phyloP scores from a whole-genome alignment of 2,329 filamentous ascomycete genomes.

The Sporothrix brasiliensis region DNA sequence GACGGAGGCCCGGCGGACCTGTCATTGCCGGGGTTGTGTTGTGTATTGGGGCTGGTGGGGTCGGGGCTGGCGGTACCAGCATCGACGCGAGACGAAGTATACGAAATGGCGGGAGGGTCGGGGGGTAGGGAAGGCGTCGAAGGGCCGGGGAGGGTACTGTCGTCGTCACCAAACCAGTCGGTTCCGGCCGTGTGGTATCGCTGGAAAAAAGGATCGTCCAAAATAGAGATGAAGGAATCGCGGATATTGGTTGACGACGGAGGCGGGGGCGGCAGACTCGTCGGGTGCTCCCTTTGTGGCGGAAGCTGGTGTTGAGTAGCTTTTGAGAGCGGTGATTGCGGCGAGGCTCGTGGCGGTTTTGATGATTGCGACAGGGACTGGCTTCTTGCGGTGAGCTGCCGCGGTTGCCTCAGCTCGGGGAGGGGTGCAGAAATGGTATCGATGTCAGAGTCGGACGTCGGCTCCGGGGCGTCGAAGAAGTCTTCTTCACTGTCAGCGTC shows the following conservation, averaged over 20 bases:
- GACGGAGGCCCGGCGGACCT: slow-evolving; percentile 50
- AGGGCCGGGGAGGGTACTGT: slow-evolving; percentile 21
- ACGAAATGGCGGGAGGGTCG: neutral
- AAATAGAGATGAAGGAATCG: slow-evolving; percentile 57
- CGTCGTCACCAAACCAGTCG: slow-evolving; percentile 40
- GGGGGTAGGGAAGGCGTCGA: slow-evolving; percentile 38
- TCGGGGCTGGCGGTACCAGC: slow-evolving; percentile 36
- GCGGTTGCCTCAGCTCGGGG: slow-evolving; percentile 6
- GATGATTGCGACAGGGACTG: neutral
- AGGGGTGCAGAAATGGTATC: neutral
- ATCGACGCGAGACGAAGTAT: slow-evolving; percentile 1
- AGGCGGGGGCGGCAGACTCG: slow-evolving; percentile 30
- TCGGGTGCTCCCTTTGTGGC: slow-evolving; percentile 4
- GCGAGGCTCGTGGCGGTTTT: neutral
- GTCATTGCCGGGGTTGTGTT: slow-evolving; percentile 47
- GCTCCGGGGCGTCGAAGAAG: slow-evolving; percentile 24
- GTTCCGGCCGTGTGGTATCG: slow-evolving; percentile 47
- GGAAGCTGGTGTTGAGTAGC: neutral
- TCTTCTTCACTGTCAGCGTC: slow-evolving; percentile 23
- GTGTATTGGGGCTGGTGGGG: slow-evolving; percentile 36
- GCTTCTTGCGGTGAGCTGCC: neutral
- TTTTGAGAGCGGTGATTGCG: slow-evolving; percentile 1
- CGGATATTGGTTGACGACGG: slow-evolving; percentile 41
- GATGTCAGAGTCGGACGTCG: slow-evolving; percentile 2
- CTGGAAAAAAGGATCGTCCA: slow-evolving; percentile 60